Percentiles rank a stretch among this genome's conserved stretches.
phyloP scores from a whole-genome alignment of 1,284 basidiomycete species.

The Irpex rosettiformis region DNA sequence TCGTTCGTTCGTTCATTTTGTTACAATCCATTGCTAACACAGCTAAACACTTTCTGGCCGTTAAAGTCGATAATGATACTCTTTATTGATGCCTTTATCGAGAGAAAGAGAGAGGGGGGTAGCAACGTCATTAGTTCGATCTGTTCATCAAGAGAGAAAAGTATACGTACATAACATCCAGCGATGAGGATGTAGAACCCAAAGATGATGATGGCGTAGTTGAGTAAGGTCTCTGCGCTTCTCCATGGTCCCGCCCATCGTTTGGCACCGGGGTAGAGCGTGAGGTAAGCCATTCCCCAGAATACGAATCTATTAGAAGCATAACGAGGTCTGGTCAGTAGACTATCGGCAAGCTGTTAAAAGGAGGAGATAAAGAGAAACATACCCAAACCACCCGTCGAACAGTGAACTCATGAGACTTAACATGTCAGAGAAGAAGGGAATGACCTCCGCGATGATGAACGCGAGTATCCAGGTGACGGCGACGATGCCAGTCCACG shows the following conservation, averaged over 20 bases:
- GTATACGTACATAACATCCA: slow-evolving; percentile 37
- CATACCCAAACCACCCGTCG: slow-evolving; percentile 29
- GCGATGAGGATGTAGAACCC: slow-evolving; percentile 38
- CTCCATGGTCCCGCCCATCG: slow-evolving; percentile 35
- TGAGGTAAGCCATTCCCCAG: slow-evolving; percentile 45
- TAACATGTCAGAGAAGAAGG: slow-evolving; percentile 47
- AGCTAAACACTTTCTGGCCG: slow-evolving; percentile 18
- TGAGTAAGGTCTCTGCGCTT: slow-evolving; percentile 36
- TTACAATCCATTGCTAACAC: slow-evolving; percentile 19
- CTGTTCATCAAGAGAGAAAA: neutral
- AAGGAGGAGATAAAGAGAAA: neutral
- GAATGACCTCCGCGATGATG: slow-evolving; percentile 51
- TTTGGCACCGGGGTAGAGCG: slow-evolving; percentile 33
- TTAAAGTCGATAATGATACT: slow-evolving; percentile 22
- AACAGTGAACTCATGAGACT: slow-evolving; percentile 44
- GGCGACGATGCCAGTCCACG: slow-evolving; percentile 55
- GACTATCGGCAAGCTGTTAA: too few relatives aligned
- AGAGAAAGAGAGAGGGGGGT: neutral
- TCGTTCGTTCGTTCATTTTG: too few relatives aligned
- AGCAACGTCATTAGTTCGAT: too few relatives aligned
- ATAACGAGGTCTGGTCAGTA: too few relatives aligned
- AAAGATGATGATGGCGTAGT: slow-evolving; percentile 37
- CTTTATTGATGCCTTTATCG: slow-evolving; percentile 17
- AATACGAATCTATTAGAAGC: slow-evolving; percentile 33
- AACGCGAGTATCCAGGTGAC: slow-evolving; percentile 57